Base-by-base conservation (phyloP, 2,329 filamentous ascomycete genomes). In the Aspergillus brasiliensis region DNA sequence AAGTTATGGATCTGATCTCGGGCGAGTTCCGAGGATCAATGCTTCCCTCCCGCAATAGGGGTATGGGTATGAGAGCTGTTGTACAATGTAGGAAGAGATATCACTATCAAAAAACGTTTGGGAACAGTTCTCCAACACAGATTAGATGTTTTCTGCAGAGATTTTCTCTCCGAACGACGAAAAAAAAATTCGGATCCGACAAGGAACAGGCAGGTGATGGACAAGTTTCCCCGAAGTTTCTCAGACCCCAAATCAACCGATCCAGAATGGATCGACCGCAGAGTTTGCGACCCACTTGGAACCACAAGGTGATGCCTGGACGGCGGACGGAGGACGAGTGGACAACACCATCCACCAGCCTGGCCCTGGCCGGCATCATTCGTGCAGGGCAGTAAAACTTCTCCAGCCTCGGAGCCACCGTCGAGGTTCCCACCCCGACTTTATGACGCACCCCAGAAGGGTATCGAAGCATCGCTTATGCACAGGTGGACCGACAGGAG, bases 361-460 rank as follows among this genome's bases (percentile, higher is more conserved):
- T 55, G 37, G 52, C 52, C 52, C 40, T 42, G 52, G 17, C 40
- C 52, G 17, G 52, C 34, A 17, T 40, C 46, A 49, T 55, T 44
- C 40, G 38, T 42, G 42, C 52, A 55, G 38, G 42, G 52, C 38
- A 42, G 52, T 28, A 28, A 44, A 25, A 28, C 38, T 55, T 46
- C 42, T 40, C 38, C 52, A 55, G 40, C 25, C 52, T 21, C 38
- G 23, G 25, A 11, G 13, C 40, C 34, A 31, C 40, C 31, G 40
- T 44, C 42, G 38, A 42, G 38, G 38, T 44, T 42, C 28, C 52
- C 52, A 55, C 52, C 52, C 52, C 52, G 52, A 55, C 52, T 55
- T 55, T 55, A 55, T 55, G 52, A 55, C 52, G 52, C 52, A 55
- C 52, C 52, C 52, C 52, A 31, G 52, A 55, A 55, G 52, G 19